Conservation (phyloP, 1,284 basidiomycete species). For the Flammula alnicola region DNA sequence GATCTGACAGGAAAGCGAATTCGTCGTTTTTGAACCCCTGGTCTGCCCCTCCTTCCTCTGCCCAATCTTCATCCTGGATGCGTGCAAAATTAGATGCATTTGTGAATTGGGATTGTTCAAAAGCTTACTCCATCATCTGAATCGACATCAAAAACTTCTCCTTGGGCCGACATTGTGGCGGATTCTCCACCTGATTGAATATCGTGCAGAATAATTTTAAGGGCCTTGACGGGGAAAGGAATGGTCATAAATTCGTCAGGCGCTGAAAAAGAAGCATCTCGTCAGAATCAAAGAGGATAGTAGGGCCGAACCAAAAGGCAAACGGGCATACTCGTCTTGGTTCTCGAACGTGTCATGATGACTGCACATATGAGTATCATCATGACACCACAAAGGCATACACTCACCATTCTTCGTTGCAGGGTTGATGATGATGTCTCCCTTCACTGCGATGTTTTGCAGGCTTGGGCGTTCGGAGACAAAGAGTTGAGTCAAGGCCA, state of each 20-base stretch:
- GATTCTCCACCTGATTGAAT: conserved; percentile 76
- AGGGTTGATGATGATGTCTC: conserved; percentile 87
- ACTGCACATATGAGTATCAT: conserved; percentile 49
- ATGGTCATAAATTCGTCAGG: conserved; percentile 88
- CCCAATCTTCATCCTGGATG: conserved; percentile 85
- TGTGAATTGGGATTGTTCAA: neutral
- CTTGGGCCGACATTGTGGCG: conserved; percentile 60
- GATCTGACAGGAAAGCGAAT: conserved; percentile 69
- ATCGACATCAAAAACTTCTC: conserved; percentile 56
- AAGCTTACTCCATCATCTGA: conserved; percentile 79
- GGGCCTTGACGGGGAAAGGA: conserved; percentile 87
- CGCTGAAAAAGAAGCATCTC: conserved; percentile 45
- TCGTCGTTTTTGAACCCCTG: conserved; percentile 66
- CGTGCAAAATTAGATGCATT: neutral
- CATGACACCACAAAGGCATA: conserved; percentile 12
- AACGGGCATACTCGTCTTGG: conserved; percentile 74
- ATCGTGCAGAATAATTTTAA: conserved; percentile 89
- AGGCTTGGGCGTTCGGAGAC: conserved; percentile 67
- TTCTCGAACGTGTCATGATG: conserved; percentile 94
- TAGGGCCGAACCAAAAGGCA: conserved; percentile 2
- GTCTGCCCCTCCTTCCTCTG: conserved; percentile 74
- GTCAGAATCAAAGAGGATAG: conserved; percentile 18
- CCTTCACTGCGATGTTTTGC: conserved; percentile 78
- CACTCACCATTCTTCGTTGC: conserved; percentile 79
- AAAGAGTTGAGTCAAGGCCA: conserved; percentile 84